phyloP scores from a whole-genome alignment of 805 yeast genomes.

The Hermanozyma aechmeae region DNA sequence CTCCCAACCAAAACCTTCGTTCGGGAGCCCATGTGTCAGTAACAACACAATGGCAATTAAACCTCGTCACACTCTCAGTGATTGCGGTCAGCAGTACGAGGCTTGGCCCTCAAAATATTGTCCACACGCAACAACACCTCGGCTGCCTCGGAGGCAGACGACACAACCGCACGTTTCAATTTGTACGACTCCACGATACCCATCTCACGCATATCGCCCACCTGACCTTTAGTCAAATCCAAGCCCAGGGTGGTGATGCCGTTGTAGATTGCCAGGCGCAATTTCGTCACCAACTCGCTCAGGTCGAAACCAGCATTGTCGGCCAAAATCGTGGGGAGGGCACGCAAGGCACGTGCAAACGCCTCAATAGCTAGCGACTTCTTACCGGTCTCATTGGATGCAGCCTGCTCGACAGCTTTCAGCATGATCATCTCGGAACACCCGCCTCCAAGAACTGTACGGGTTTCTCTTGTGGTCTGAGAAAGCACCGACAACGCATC shows the following conservation, averaged over 20 bases:
- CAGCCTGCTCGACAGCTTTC: constrained; percentile 87
- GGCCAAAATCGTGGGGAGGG: constrained; percentile 89
- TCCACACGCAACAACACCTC: constrained; percentile 94
- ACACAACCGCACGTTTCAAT: constrained; percentile 86
- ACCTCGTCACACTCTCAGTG: no score
- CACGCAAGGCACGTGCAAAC: constrained; percentile 88
- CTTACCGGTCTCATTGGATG: constrained; percentile 87
- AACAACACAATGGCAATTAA: no score
- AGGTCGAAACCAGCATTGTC: constrained; percentile 97
- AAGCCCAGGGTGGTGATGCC: constrained; percentile 91
- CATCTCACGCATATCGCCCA: constrained; percentile 89
- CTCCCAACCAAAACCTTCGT: no score
- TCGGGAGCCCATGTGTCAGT: no score
- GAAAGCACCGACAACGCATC: constrained; percentile 94
- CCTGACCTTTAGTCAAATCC: constrained; percentile 72
- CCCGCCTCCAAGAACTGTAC: constrained; percentile 92
- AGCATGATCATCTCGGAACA: constrained; percentile 90
- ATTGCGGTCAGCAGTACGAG: constrained; percentile 90
- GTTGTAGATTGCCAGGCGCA: constrained; percentile 83
- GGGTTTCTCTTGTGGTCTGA: constrained; percentile 87
- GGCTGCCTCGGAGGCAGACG: constrained; percentile 96
- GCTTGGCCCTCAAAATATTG: constrained; percentile 92
- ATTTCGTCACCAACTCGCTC: constrained; percentile 80
- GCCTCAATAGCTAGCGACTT: constrained; percentile 91
- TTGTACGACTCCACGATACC: constrained; percentile 92